A percentile compares a stretch with the other conserved stretches of the same genome.
phyloP scores from a whole-genome alignment of 495 filamentous ascomycete species.

The Chaetomium tenue region DNA sequence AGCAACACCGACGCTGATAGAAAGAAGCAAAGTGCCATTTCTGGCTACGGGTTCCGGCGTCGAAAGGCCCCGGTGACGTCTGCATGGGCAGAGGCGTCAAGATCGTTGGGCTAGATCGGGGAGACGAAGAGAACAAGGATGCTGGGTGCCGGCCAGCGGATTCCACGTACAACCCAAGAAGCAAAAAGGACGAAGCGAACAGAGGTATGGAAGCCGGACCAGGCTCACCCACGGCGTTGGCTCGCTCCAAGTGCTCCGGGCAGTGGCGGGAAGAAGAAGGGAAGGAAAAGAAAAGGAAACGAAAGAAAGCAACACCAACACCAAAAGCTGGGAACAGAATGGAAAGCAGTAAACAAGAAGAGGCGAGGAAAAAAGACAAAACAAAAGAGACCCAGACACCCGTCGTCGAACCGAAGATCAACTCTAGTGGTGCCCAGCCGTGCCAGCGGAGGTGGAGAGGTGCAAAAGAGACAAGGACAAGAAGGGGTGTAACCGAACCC shows the following conservation, averaged over 20 bases:
- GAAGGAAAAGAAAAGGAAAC: slow-evolving; percentile 21
- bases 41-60: slow-evolving; percentile 29
- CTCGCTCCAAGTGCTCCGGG: slow-evolving; percentile 6
- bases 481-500: slow-evolving; percentile 10
- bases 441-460: not conserved
- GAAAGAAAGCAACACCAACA: slow-evolving; percentile 21
- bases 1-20: slow-evolving; percentile 34
- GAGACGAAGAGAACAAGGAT: slow-evolving; percentile 16
- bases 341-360: slow-evolving; percentile 14
- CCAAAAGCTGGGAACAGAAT: not conserved
- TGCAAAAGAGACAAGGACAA: not conserved
- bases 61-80: slow-evolving; percentile 29
- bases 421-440: not conserved
- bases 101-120: not conserved
- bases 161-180: slow-evolving; percentile 7
- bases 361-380: not conserved
- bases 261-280: slow-evolving; percentile 9
- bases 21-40: slow-evolving; percentile 42
- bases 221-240: slow-evolving; percentile 18
- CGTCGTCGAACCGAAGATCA: not conserved
- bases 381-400: slow-evolving; percentile 20
- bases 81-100: slow-evolving; percentile 32
- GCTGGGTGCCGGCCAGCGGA: slow-evolving; percentile 21
- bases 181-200: slow-evolving; percentile 9
- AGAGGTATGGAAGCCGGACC: slow-evolving; percentile 10